A percentile compares a stretch with the other conserved stretches of the same genome.
Conservation (phyloP, 2,329 filamentous ascomycete genomes). For the Ceratocystis huliohia region DNA sequence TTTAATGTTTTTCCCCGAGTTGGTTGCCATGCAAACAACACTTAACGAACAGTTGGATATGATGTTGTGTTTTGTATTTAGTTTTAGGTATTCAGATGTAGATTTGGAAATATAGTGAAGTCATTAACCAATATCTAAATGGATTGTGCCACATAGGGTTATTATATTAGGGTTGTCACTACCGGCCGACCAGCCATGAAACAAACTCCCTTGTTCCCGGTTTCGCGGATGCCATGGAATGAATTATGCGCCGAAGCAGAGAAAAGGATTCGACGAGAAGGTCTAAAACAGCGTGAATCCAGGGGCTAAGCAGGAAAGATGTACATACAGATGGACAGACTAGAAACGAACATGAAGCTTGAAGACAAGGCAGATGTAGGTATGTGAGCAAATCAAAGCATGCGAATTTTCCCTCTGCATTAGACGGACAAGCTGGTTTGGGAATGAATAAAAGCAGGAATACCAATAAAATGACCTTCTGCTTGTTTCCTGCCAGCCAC, state of each 20-base stretch:
- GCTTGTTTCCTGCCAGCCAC: background rate
- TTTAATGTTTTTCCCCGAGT: too few relatives aligned
- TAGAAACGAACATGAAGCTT: background rate
- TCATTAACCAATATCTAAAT: too few relatives aligned
- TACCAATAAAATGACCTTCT: too few relatives aligned
- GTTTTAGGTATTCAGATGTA: too few relatives aligned
- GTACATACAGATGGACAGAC: background rate
- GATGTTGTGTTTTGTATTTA: too few relatives aligned
- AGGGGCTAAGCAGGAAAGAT: background rate
- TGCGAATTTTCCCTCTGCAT: background rate
- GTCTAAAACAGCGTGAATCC: background rate
- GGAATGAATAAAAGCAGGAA: too few relatives aligned
- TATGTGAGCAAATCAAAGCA: background rate
- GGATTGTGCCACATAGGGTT: too few relatives aligned
- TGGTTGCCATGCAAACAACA: too few relatives aligned
- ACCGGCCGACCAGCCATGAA: background rate
- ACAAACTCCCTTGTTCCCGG: background rate
- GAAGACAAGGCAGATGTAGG: background rate
- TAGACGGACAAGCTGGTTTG: background rate
- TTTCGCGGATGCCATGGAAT: slow-evolving; percentile 5
- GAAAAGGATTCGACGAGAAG: background rate
- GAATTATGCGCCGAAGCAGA: background rate
- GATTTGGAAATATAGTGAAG: too few relatives aligned
- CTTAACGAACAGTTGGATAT: too few relatives aligned
- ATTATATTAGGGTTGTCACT: background rate